phyloP scores from a whole-genome alignment of 331 rosid species.

The Rhamnella rubrinervis region DNA sequence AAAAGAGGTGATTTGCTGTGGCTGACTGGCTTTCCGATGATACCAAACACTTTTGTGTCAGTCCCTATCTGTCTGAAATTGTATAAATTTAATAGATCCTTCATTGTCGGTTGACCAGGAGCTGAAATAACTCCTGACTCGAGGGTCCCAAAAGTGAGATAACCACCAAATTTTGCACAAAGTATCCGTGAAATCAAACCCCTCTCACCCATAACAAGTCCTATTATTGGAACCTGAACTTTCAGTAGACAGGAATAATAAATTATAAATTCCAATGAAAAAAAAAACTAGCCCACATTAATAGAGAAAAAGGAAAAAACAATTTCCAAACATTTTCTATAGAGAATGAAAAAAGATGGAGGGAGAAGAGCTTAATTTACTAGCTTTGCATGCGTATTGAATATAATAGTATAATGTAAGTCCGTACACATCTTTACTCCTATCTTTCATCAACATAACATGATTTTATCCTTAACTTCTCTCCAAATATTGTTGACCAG shows the following conservation, averaged over 20 bases:
- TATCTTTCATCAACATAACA: background rate
- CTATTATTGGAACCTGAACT: slow-evolving; percentile 85
- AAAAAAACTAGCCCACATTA: background rate
- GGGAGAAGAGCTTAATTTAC: background rate
- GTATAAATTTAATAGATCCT: slow-evolving; percentile 69
- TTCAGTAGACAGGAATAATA: slow-evolving; percentile 17
- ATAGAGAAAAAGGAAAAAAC: background rate
- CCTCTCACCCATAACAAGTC: slow-evolving; percentile 90
- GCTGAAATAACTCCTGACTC: slow-evolving; percentile 84
- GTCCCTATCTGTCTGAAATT: slow-evolving; percentile 70
- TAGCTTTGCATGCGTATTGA: background rate
- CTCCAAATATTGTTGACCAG: background rate
- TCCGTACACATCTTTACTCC: too few species aligned
- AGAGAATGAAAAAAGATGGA: background rate
- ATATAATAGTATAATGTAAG: background rate
- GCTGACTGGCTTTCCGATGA: slow-evolving; percentile 90
- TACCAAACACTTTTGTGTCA: slow-evolving; percentile 76
- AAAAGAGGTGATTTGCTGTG: slow-evolving; percentile 87
- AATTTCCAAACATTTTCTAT: background rate
- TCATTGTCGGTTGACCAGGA: slow-evolving; percentile 90
- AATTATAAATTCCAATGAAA: background rate
- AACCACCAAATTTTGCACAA: slow-evolving; percentile 89
- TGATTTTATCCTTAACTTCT: background rate
- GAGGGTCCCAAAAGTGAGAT: slow-evolving; percentile 79
- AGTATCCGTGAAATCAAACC: slow-evolving; percentile 80